Conservation (phyloP, 208 protist species). For the Trichomonas vaginalis region DNA sequence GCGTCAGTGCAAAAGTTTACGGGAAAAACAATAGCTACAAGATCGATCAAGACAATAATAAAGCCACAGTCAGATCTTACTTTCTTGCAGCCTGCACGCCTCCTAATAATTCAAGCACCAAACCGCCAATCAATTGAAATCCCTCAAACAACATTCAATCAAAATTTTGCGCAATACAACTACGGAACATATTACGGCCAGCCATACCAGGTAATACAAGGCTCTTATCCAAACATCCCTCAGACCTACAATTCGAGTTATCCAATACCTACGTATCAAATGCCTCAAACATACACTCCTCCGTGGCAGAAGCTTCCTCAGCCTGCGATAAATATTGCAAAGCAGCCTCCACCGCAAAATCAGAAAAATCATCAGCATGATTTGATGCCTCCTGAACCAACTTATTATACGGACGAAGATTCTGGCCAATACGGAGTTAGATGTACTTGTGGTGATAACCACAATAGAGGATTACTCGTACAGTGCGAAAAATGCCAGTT, state of each 20-base stretch:
- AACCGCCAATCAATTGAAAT: neutral
- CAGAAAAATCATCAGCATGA: neutral
- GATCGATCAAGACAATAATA: neutral
- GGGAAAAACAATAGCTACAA: neutral
- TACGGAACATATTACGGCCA: neutral
- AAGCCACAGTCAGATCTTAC: neutral
- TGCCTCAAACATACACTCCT: neutral
- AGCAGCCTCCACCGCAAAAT: neutral
- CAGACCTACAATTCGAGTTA: neutral
- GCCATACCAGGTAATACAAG: no score
- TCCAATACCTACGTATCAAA: neutral
- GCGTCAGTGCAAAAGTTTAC: neutral
- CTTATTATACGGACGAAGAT: neutral
- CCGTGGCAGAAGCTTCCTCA: neutral
- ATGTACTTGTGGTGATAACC: neutral
- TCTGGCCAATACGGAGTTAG: neutral
- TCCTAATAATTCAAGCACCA: neutral
- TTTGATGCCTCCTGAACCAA: neutral
- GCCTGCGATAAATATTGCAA: neutral
- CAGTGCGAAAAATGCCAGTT: neutral
- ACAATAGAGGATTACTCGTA: neutral
- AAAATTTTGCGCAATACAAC: neutral
- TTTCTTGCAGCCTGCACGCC: neutral
- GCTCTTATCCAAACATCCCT: neutral
- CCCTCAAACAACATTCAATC: neutral